phyloP scores from a whole-genome alignment of 768 basidiomycete genomes.

The Lactarius sanguifluus region DNA sequence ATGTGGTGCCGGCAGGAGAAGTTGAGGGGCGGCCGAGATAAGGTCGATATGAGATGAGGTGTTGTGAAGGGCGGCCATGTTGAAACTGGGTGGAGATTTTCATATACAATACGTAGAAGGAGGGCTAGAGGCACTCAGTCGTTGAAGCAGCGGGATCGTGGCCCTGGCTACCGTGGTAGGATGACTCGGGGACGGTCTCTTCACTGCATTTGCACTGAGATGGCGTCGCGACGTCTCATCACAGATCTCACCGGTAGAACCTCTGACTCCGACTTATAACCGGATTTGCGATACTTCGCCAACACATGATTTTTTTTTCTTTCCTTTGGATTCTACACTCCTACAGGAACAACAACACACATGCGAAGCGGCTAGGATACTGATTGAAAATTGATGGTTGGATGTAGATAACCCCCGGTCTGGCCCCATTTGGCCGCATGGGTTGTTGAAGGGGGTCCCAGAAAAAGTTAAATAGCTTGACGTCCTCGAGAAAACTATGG shows the following conservation, averaged over 20 bases:
- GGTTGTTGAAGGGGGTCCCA: background rate
- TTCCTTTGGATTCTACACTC: background rate
- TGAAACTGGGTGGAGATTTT: background rate
- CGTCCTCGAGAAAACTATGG: background rate
- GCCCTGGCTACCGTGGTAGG: background rate
- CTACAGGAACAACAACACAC: background rate
- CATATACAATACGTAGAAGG: background rate
- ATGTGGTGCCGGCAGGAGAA: background rate
- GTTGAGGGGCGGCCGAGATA: background rate
- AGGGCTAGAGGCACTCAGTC: background rate
- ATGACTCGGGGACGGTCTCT: background rate
- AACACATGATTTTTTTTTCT: background rate
- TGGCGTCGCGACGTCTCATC: background rate
- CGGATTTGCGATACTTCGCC: background rate
- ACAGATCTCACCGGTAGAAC: background rate
- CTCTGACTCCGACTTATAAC: background rate
- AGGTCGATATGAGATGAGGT: slow-evolving; percentile 1
- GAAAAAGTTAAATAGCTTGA: background rate
- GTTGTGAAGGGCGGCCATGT: background rate
- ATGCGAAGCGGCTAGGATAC: background rate
- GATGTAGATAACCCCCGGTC: background rate
- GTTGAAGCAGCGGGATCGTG: background rate
- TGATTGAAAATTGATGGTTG: background rate
- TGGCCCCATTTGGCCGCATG: background rate
- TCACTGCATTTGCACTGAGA: background rate